Evolutionary conservation across 2,329 filamentous ascomycete species (phyloP).

Genomic region (Phialocephala sp.): DNA sequence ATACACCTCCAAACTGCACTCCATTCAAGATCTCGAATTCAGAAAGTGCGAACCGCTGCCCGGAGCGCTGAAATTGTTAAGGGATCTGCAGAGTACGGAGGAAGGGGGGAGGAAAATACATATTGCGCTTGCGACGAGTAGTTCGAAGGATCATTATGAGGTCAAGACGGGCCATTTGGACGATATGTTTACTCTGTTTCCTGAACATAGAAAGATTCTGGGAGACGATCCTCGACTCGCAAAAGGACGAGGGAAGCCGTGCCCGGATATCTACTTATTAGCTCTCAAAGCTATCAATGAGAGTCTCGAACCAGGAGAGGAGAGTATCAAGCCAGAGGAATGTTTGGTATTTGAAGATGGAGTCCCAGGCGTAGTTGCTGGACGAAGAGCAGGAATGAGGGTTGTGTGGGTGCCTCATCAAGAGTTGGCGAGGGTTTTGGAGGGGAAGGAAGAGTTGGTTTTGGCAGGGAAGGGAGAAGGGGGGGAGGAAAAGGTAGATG

Average conservation of each 20-base stretch:
- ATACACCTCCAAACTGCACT: constrained; percentile 63
- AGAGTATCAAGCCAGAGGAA: constrained; percentile 77
- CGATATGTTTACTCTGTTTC: constrained; percentile 68
- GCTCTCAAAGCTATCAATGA: constrained; percentile 86
- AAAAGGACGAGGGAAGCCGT: constrained; percentile 83
- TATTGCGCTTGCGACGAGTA: constrained; percentile 83
- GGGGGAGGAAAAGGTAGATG: constrained; percentile 42
- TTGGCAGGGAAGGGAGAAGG: constrained; percentile 71
- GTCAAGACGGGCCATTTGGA: constrained; percentile 53
- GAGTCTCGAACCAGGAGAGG: constrained; percentile 65
- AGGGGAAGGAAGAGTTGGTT: constrained; percentile 78
- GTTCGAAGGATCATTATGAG: constrained; percentile 52
- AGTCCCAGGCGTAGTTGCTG: constrained; percentile 89
- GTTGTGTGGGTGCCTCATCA: constrained; percentile 91
- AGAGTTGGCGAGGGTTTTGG: constrained; percentile 75
- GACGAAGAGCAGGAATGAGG: constrained; percentile 89
- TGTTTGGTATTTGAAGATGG: constrained; percentile 96
- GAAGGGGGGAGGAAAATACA: constrained; percentile 57
- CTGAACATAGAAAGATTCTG: constrained; percentile 70
- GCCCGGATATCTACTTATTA: constrained; percentile 91
- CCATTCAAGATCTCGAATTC: constrained; percentile 75
- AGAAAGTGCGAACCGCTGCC: constrained; percentile 74
- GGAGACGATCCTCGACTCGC: constrained; percentile 84
- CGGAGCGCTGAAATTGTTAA: constrained; percentile 74
- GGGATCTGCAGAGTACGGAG: constrained; percentile 51